These are phyloP conservation scores for Alternaria angustiovoidea DNA, from an alignment of 2,329 filamentous ascomycete genomes.

Conservation along the genomic window DNA sequence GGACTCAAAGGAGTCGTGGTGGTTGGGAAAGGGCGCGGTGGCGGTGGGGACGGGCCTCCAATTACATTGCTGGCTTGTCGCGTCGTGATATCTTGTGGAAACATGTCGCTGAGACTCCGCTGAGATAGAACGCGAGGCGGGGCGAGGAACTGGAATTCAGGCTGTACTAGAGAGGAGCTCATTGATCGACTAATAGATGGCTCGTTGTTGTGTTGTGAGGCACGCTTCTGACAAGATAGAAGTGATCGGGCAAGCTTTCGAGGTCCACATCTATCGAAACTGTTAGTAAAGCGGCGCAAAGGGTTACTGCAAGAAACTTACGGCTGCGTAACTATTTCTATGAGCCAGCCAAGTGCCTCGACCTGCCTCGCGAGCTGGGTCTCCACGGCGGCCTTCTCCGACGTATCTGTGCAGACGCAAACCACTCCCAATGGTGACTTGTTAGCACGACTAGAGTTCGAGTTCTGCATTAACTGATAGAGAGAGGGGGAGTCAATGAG, in stretches of 20 bases:
- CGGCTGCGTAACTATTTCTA: conserved; percentile 40
- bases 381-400: conserved; percentile 37
- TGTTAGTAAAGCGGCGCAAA: background rate
- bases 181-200: conserved; percentile 28
- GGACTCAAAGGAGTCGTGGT: conserved; percentile 30
- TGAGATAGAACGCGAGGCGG: conserved; percentile 22
- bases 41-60: conserved; percentile 21
- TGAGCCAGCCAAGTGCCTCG: conserved; percentile 35
- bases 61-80: background rate
- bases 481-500: conserved; percentile 39
- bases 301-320: conserved; percentile 17
- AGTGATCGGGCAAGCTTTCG: conserved; percentile 37
- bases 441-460: conserved; percentile 22
- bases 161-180: conserved; percentile 16
- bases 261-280: conserved; percentile 32
- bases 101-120: conserved; percentile 37
- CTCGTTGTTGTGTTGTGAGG: conserved; percentile 22
- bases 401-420: conserved; percentile 40
- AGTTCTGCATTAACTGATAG: conserved; percentile 26
- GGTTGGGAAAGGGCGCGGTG: conserved; percentile 22
- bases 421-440: conserved; percentile 33
- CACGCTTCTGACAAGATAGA: conserved; percentile 32
- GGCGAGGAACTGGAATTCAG: conserved; percentile 19
- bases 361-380: conserved; percentile 31
- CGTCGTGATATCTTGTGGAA: conserved; percentile 12